A percentile compares a stretch with the other conserved stretches of the same genome.
These are phyloP conservation scores for Miscanthus lutarioriparius DNA, from an alignment of 176 grass and related monocot genomes.

Conservation along the genomic window DNA sequence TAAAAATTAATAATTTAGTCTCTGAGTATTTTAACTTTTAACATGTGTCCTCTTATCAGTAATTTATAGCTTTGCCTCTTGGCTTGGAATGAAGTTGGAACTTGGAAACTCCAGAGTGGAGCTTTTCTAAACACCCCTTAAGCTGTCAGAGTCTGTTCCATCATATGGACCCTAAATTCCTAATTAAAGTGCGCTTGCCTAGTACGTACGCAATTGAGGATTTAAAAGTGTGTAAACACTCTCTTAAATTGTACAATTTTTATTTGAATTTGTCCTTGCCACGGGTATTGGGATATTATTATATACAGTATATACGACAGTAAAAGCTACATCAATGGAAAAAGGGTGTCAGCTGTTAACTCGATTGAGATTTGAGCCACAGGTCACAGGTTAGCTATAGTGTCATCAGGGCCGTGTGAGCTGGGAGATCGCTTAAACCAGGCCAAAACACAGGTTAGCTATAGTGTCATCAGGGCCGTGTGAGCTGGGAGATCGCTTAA, in stretches of 20 bases:
- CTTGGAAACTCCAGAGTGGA: too few species aligned
- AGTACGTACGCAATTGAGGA: background rate
- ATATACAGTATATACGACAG: background rate
- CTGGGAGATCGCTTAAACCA: too few species aligned
- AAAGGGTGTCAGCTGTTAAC: background rate
- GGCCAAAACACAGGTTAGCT: constrained; percentile 12
- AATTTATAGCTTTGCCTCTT: background rate
- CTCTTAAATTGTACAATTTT: background rate
- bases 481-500: background rate
- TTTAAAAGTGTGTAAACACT: background rate
- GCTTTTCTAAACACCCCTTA: too few species aligned
- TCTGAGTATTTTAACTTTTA: too few species aligned
- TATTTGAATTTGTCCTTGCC: background rate
- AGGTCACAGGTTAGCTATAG: too few species aligned
- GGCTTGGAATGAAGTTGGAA: background rate
- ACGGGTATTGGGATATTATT: background rate
- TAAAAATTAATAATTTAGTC: too few species aligned
- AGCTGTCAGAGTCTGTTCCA: background rate
- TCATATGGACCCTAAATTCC: background rate
- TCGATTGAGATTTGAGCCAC: background rate
- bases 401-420: too few species aligned
- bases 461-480: background rate
- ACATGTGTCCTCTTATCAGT: too few species aligned
- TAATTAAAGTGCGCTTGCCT: too few species aligned
- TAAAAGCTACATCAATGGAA: background rate